Base-by-base conservation (phyloP, 1,284 basidiomycete genomes). In the Microbotryum silenes-acaulis region DNA sequence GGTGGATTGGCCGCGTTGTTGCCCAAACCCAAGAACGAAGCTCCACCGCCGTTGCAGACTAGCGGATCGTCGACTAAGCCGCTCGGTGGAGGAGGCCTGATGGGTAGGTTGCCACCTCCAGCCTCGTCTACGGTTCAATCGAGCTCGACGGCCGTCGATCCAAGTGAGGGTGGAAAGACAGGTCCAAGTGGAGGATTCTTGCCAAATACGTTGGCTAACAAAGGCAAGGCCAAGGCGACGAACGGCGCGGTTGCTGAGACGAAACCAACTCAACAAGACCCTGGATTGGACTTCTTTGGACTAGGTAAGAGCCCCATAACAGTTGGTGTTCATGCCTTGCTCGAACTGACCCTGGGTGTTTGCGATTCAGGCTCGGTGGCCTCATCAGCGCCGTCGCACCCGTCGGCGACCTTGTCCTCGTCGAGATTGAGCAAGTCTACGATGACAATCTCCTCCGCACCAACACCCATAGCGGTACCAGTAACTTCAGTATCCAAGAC, bases 231-330 rank as follows among this genome's bases (percentile, higher is more conserved):
- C 20, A 69, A 64, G 53, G 60, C 57, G 37, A 18, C 51, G 20
- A 53, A n/a, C 0, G 51, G 33, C 23, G 31, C 56, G 1, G 27
- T 44, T 10, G 49, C 53, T 7, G 31, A 25, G 25, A 44, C 51
- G 10, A 54, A 50, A 29, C 23, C 29, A 27, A 42, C 33, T 4
- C 27, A 50, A 0, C 42, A 21, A 14, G 62, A 51, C 45, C 61
- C 60, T 1, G 64, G 54, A 0, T 58, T 63, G 2, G 67, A 69
- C 55, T 69, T 69, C 53, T 69, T 69, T 47, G 67, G 67, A 10
- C 56, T 69, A 37, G 54, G 67, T 68, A 14, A 42, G 67, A 31
- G 2, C 42, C 33, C 23, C 8, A 7, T 12, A 18, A 14, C 5
- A 4, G 12, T n/a, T 42, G 12, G 10, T 47, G 27, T 23, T 21